These are phyloP conservation scores for Salvia hispanica DNA, from an alignment of 257 asterid species.

Conservation along the genomic window DNA sequence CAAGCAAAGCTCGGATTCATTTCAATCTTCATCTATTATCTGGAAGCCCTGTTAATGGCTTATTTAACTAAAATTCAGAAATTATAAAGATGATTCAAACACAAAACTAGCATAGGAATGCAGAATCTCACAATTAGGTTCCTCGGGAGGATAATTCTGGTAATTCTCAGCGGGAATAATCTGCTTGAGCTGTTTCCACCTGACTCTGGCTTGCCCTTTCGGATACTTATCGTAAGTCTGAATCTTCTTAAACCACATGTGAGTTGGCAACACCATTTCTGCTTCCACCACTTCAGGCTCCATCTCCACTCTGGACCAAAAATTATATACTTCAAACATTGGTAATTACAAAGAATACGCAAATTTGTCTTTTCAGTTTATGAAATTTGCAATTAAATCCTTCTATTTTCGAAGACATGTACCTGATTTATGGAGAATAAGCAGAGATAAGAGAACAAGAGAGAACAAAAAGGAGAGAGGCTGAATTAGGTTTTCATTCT, in stretches of 20 bases:
- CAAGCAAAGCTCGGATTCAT: slow-evolving; percentile 12
- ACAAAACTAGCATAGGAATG: background rate
- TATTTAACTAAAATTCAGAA: background rate
- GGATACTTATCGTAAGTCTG: slow-evolving; percentile 92
- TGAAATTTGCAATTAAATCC: too few species aligned
- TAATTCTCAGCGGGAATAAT: slow-evolving; percentile 84
- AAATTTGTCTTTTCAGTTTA: too few species aligned
- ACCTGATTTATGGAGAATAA: too few species aligned
- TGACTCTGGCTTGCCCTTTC: slow-evolving; percentile 80
- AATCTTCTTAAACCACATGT: slow-evolving; percentile 80
- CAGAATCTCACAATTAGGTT: slow-evolving; percentile 70
- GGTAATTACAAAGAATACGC: slow-evolving; percentile 5
- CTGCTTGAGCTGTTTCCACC: slow-evolving; percentile 98
- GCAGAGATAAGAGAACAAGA: too few species aligned
- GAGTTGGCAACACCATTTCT: slow-evolving; percentile 75
- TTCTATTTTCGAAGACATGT: too few species aligned
- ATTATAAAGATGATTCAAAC: slow-evolving; percentile 8
- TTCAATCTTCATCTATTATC: slow-evolving; percentile 6
- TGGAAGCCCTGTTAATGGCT: background rate
- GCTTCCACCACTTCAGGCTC: slow-evolving; percentile 86
- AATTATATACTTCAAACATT: slow-evolving; percentile 4
- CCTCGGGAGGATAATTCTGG: slow-evolving; percentile 62
- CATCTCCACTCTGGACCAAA: slow-evolving; percentile 42
- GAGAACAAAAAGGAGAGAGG: too few species aligned
- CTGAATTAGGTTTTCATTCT: too few species aligned